Evolutionary conservation across 2,329 filamentous ascomycete genomes (phyloP), one percentile per base, ranked within the genome.

Genomic region (Endocalyx cinctus): DNA sequence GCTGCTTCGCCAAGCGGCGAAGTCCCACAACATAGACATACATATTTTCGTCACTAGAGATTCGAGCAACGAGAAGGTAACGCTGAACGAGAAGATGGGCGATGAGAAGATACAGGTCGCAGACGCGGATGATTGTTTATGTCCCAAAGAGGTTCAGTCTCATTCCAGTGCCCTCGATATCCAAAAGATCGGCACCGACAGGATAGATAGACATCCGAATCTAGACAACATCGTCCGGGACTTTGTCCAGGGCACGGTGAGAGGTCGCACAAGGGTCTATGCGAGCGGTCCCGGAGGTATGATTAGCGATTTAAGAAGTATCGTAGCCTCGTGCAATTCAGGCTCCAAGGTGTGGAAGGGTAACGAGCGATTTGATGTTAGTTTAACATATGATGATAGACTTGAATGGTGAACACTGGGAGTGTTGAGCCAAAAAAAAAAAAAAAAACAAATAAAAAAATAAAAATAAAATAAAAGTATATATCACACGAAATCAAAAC

Each of bases 31-130:
- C 5, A 59, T 83, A 31, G 62, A 61, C 10, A 63, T 84, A 26
- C 66, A 66, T 12, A 64, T 82, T 12, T 83, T 71, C 43, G 68
- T 82, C 12, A 84, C 79, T 2, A 63, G 77, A 27, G 74, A 78
- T 18, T 41, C 38, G 30, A 38, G 37, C 10, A 42, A 42, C 20
- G 50, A 54, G 37, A 54, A 52, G 25, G 29, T 38, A 4, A 41
- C 33, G 10, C 46, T 42, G n/a, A 45, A 49, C 5, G 46, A 49
- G 5, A 35, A 35, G 3, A 42, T 41, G 3, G 43, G 46, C 6
- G 48, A 58, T 15, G 51, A 54, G 16, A 43, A 52, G 4, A 43
- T 37, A 35, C 52, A 47, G 18, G 50, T 29, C 7, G n/a, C 37
- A 13, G 35, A 33, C 4, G 40, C 43, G 31, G 33, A 52, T 33